Conservation (phyloP, 2,329 filamentous ascomycete genomes). For the Berkeleyomyces basicola region DNA sequence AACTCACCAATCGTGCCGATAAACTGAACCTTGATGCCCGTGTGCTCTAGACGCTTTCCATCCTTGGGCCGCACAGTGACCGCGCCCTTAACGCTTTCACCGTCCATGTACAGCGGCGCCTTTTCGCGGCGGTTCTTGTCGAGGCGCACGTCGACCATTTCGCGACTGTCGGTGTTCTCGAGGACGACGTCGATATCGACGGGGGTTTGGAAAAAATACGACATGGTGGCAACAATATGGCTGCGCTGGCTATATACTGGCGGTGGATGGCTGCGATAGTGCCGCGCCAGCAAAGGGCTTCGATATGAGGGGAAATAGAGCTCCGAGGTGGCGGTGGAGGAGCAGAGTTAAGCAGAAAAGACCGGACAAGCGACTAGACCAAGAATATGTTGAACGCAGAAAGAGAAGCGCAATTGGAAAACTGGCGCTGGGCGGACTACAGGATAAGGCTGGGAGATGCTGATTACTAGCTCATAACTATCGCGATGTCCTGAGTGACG, state of each 20-base stretch:
- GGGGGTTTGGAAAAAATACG: constrained; percentile 94
- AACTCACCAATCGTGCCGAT: constrained; percentile 84
- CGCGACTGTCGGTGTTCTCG: constrained; percentile 82
- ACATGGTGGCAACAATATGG: constrained; percentile 43
- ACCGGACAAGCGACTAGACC: not conserved
- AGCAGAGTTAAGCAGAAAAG: not conserved
- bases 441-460: not conserved
- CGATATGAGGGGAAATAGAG: not conserved
- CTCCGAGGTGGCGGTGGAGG: not conserved
- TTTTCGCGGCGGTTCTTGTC: constrained; percentile 97
- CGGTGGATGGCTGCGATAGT: not conserved
- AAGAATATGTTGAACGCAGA: not conserved
- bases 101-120: constrained; percentile 91
- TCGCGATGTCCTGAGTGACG: not conserved
- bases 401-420: not conserved
- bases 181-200: constrained; percentile 98
- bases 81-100: constrained; percentile 91
- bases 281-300: not conserved
- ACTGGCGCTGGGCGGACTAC: not conserved
- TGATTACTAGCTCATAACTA: not conserved
- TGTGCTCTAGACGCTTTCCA: constrained; percentile 94
- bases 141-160: constrained; percentile 93
- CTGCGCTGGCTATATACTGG: not conserved
- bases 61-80: constrained; percentile 95
- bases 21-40: constrained; percentile 98